Base-by-base conservation (phyloP, 2,329 filamentous ascomycete genomes). In the Penicillium sp. region DNA sequence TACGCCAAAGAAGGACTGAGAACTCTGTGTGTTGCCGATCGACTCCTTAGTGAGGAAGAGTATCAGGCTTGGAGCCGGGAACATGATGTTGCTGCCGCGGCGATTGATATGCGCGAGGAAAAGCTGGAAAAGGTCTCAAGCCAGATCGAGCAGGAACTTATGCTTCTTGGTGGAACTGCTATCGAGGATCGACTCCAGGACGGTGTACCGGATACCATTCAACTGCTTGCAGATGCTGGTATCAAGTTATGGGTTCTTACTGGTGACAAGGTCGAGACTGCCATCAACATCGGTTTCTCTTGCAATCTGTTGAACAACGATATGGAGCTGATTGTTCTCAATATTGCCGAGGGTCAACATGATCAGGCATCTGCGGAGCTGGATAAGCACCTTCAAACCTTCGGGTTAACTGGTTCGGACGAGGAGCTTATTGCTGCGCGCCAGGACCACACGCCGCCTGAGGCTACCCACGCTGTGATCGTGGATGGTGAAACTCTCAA, bases 241-340 rank as follows among this genome's bases (percentile, higher is more conserved):
- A 97, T 99, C 74, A 99, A 99, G 75, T 84, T 99, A 7, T 99
- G 94, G 94, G 94, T 99, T 47, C 78, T 99, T 59, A 99, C 94
- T 13, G 94, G 95, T 58, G 94, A 99, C 80, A 99, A 97, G 75
- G 93, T 97, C 26, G 94, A 99, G 75, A 99, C 94, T 20, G 94
- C 95, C 51, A 99, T 99, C 84, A 99, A 99, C 76, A 99, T 99
- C 68, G 94, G 94, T 2, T 99, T 97, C 75, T 99, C 95, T 9
- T 99, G 95, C 78, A 99, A 99, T 64, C 81, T 99, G 26, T 83
- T 99, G 49, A 91, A 93, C 74, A 99, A 97, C 72, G 90, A 96
- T 61, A 97, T 99, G 94, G 94, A 99, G 62, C 78, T 99, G 55
- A 89, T 99, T 58, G 85, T 96, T 42, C 81, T 99, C 62, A 95